Conservation (phyloP, 169 alveolate species). For the Cryptosporidium ryanae region DNA sequence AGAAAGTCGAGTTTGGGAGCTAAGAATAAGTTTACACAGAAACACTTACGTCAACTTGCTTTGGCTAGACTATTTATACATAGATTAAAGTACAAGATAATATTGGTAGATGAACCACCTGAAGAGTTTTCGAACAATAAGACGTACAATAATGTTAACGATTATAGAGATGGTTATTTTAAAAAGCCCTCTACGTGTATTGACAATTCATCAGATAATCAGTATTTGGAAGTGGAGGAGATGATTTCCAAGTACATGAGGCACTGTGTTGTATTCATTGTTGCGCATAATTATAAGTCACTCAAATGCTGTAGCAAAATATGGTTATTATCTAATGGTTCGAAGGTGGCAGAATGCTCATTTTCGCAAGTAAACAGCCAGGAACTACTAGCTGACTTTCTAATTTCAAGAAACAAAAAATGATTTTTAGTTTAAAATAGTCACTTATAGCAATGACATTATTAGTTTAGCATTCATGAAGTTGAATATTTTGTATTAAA, state of each 20-base stretch:
- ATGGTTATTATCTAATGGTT: constrained; percentile 50
- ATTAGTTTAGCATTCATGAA: background rate
- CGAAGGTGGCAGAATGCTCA: constrained; percentile 27
- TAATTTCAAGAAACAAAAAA: background rate
- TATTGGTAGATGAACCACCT: constrained; percentile 86
- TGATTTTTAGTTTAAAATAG: background rate
- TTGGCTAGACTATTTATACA: constrained; percentile 82
- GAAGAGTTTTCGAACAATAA: constrained; percentile 40
- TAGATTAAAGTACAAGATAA: constrained; percentile 80
- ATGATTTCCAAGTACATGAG: constrained; percentile 45
- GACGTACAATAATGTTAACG: background rate
- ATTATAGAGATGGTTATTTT: background rate
- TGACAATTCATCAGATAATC: background rate
- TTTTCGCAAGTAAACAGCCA: constrained; percentile 38
- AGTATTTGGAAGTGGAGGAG: constrained; percentile 37
- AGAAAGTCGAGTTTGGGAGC: background rate
- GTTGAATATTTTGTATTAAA: no score
- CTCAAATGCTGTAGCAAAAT: constrained; percentile 25
- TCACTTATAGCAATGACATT: background rate
- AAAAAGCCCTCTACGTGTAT: background rate
- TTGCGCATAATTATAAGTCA: constrained; percentile 57
- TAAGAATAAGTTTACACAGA: constrained; percentile 54
- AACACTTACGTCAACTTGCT: constrained; percentile 81
- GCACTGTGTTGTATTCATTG: constrained; percentile 53
- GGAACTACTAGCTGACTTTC: constrained; percentile 28